Evolutionary conservation across 768 basidiomycete species (phyloP).

Genomic region (Pleurotus sapidus): DNA sequence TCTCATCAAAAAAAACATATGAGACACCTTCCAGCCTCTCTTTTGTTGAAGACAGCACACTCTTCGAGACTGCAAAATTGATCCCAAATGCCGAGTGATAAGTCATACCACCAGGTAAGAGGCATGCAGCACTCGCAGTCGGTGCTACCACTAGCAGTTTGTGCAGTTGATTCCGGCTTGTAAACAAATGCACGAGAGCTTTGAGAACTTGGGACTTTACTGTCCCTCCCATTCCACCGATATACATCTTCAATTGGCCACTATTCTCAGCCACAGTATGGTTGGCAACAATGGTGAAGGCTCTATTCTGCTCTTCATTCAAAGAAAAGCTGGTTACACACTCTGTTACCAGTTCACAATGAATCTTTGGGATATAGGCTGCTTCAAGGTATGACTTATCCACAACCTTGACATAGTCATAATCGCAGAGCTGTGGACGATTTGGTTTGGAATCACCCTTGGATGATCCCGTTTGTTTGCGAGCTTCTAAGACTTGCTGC

Average conservation of each 20-base stretch:
- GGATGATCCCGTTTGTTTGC: neutral
- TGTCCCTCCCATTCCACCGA: slow-evolving; percentile 25
- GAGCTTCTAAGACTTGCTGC: neutral
- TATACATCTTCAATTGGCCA: slow-evolving; percentile 20
- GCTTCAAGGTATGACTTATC: slow-evolving; percentile 6
- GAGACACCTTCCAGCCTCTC: slow-evolving; percentile 21
- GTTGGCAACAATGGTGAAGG: slow-evolving; percentile 17
- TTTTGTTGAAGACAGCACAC: neutral
- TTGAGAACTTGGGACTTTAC: slow-evolving; percentile 22
- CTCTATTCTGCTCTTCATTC: slow-evolving; percentile 1
- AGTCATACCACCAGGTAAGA: slow-evolving; percentile 18
- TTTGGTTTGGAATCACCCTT: neutral
- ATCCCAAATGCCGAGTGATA: slow-evolving; percentile 22
- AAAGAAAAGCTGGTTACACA: neutral
- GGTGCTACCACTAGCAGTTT: slow-evolving; percentile 16
- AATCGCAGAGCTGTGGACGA: neutral
- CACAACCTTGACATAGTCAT: neutral
- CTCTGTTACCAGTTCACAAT: too few relatives aligned
- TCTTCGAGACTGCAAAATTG: neutral
- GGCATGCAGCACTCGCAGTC: slow-evolving; percentile 17
- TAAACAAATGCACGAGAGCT: slow-evolving; percentile 14
- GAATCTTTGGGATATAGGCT: neutral
- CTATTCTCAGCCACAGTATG: slow-evolving; percentile 10
- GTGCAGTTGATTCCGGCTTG: slow-evolving; percentile 5
- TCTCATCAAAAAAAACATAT: slow-evolving; percentile 38